Evolutionary conservation across 345 rosid genomes (phyloP).

Genomic region (Viola odorata): DNA sequence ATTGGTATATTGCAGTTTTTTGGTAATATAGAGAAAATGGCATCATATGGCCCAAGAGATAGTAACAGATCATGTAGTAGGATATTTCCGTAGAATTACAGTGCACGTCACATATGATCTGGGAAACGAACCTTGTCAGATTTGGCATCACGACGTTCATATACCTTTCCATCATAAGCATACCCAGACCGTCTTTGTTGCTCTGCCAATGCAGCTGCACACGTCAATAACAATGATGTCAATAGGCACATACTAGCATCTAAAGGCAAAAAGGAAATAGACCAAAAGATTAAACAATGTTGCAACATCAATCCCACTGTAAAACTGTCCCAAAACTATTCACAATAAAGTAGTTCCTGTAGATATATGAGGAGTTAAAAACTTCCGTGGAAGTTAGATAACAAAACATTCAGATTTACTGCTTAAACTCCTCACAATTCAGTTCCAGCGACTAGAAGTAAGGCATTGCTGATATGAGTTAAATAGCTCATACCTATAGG

Average conservation of each 20-base stretch:
- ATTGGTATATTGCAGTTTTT: neutral
- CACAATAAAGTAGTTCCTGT: too few species aligned
- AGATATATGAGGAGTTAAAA: too few species aligned
- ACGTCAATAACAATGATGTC: conserved; percentile 7
- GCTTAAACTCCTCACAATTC: too few species aligned
- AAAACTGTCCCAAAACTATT: too few species aligned
- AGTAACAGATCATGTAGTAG: neutral
- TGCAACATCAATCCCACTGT: too few species aligned
- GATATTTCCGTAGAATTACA: too few species aligned
- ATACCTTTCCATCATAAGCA: conserved; percentile 57
- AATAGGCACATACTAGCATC: neutral
- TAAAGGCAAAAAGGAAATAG: neutral
- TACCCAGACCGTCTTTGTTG: conserved; percentile 44
- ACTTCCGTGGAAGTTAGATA: too few species aligned
- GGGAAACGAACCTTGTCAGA: conserved; percentile 58
- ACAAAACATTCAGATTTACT: too few species aligned
- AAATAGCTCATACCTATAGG: conserved; percentile 58
- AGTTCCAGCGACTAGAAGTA: neutral
- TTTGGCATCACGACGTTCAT: conserved; percentile 46
- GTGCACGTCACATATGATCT: neutral
- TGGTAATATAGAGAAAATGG: neutral
- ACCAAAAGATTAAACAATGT: too few species aligned
- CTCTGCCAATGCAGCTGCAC: conserved; percentile 35
- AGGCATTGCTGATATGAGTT: neutral
- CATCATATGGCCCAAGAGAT: neutral